phyloP scores from a whole-genome alignment of 2,329 filamentous ascomycete genomes.

The Hypoxylon sp. region DNA sequence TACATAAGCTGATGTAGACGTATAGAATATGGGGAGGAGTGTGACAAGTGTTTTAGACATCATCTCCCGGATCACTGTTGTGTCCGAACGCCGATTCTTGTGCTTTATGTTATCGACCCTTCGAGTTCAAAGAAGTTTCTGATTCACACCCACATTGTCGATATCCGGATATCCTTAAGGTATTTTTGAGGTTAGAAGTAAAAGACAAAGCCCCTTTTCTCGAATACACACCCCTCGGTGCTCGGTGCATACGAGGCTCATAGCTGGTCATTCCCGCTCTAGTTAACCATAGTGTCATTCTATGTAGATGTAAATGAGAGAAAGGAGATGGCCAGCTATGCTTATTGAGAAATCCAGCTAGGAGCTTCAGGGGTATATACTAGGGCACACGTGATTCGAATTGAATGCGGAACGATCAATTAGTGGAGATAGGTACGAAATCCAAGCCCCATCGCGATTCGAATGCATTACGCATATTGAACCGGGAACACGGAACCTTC shows the following conservation, averaged over 20 bases:
- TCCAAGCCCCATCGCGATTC: slow-evolving; percentile 7
- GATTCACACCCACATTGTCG: too few relatives aligned
- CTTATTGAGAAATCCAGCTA: neutral
- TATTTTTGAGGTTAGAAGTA: slow-evolving; percentile 1
- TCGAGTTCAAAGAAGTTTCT: neutral
- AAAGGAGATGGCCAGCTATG: neutral
- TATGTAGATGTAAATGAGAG: neutral
- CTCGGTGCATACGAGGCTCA: neutral
- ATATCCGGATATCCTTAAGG: neutral
- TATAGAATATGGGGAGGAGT: too few relatives aligned
- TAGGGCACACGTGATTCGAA: neutral
- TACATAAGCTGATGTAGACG: too few relatives aligned
- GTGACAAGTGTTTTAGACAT: too few relatives aligned
- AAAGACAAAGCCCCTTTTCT: neutral
- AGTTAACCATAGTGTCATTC: neutral
- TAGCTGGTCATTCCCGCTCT: neutral
- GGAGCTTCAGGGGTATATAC: neutral
- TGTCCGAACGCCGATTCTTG: too few relatives aligned
- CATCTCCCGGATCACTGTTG: too few relatives aligned
- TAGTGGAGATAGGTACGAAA: neutral
- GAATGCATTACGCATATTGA: slow-evolving; percentile 13
- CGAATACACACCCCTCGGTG: neutral
- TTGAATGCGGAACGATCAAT: neutral
- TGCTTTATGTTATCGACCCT: neutral
- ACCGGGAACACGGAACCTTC: neutral